phyloP scores from a whole-genome alignment of 2,329 filamentous ascomycete genomes.

The Rhynchosporium secalis region DNA sequence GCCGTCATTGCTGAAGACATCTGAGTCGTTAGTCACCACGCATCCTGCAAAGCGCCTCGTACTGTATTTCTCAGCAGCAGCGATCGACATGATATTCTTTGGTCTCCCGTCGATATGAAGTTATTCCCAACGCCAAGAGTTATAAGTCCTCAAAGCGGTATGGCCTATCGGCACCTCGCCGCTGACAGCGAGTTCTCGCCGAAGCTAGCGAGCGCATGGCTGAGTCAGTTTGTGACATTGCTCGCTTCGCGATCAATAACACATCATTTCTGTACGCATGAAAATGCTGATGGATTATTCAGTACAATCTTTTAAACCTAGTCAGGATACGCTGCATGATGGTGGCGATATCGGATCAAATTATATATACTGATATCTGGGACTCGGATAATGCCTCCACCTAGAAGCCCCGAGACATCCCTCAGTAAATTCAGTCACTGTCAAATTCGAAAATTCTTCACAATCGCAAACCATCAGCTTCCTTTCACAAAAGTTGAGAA shows the following conservation, averaged over 20 bases:
- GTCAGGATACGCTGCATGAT: background rate
- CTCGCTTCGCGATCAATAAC: constrained; percentile 4
- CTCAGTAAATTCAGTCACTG: background rate
- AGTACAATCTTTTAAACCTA: background rate
- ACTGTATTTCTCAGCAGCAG: constrained; percentile 5
- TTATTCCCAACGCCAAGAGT: constrained; percentile 11
- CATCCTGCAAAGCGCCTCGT: background rate
- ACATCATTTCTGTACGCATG: background rate
- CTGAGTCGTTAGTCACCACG: background rate
- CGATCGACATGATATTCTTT: background rate
- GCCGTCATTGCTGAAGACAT: background rate
- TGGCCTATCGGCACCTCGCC: constrained; percentile 9
- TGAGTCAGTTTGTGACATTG: constrained; percentile 9
- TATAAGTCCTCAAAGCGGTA: background rate
- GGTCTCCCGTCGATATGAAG: constrained; percentile 7
- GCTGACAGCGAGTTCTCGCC: background rate
- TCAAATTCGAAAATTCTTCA: background rate
- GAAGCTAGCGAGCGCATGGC: constrained; percentile 1
- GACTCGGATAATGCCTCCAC: no score
- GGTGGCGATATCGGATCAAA: background rate
- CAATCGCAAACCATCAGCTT: constrained; percentile 7
- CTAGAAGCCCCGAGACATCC: background rate
- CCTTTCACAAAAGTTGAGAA: constrained; percentile 8
- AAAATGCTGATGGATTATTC: constrained; percentile 10
- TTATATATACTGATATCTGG: constrained; percentile 5